Evolutionary conservation across 2,329 filamentous ascomycete genomes (phyloP).

Genomic region (Thielaviopsis cerberus): DNA sequence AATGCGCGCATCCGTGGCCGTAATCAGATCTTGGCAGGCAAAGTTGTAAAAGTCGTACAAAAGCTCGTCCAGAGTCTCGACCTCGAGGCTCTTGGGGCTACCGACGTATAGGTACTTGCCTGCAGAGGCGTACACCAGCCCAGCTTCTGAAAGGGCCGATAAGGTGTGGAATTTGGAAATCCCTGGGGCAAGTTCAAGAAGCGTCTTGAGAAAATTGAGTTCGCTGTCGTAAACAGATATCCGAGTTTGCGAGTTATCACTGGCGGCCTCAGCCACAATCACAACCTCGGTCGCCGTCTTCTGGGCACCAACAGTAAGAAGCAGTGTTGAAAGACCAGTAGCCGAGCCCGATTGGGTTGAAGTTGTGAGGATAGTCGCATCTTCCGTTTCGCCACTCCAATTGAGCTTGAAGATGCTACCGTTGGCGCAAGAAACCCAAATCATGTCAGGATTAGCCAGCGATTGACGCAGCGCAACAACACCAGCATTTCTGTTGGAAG

Average conservation of each 20-base stretch:
- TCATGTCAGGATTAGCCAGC: constrained; percentile 23
- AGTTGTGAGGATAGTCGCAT: constrained; percentile 12
- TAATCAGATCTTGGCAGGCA: constrained; percentile 43
- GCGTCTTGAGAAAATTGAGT: constrained; percentile 7
- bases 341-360: constrained; percentile 23
- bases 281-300: constrained; percentile 25
- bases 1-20: constrained; percentile 44
- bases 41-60: constrained; percentile 30
- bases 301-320: constrained; percentile 18
- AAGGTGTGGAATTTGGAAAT: constrained; percentile 8
- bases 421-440: constrained; percentile 43
- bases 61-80: constrained; percentile 16
- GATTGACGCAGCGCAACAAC: constrained; percentile 27
- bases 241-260: constrained; percentile 1
- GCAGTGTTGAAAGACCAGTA: constrained; percentile 26
- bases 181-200: constrained; percentile 4
- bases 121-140: constrained; percentile 14
- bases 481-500: constrained; percentile 15
- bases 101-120: constrained; percentile 23
- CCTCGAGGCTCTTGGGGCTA: constrained; percentile 14
- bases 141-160: constrained; percentile 1
- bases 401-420: constrained; percentile 38
- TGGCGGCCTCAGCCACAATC: constrained; percentile 23
- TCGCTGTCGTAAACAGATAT: constrained; percentile 8
- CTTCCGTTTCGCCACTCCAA: constrained; percentile 26